A percentile compares a stretch with the other conserved stretches of the same genome.
Evolutionary conservation across 164 flowering plant genomes (phyloP).

Genomic region (Platanus orientalis): DNA sequence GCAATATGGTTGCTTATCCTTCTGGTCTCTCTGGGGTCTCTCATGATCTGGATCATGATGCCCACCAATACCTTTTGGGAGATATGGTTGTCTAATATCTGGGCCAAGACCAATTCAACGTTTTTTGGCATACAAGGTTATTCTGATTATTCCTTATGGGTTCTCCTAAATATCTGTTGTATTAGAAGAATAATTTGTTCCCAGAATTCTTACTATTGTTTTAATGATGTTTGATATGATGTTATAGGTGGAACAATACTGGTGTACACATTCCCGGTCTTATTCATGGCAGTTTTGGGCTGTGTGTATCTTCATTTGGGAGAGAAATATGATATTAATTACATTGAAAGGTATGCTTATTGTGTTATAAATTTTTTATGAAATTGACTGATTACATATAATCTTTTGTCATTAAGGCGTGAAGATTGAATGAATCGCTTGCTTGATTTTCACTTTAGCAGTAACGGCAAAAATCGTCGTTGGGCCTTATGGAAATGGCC

Average conservation of each 20-base stretch:
- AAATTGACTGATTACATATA: neutral
- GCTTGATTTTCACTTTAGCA: neutral
- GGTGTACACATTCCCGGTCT: constrained; percentile 48
- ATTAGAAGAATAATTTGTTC: too few relatives aligned
- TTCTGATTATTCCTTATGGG: neutral
- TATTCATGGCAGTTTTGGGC: constrained; percentile 51
- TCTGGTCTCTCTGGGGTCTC: constrained; percentile 39
- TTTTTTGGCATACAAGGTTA: constrained; percentile 71
- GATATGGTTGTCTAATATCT: constrained; percentile 37
- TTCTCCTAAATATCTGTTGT: too few relatives aligned
- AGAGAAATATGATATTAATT: constrained; percentile 18
- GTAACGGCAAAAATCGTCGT: constrained; percentile 7
- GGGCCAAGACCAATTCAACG: constrained; percentile 25
- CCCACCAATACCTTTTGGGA: constrained; percentile 43
- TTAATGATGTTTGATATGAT: neutral
- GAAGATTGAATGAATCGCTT: neutral
- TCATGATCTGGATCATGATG: constrained; percentile 52
- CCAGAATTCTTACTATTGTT: neutral
- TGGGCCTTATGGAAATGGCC: constrained; percentile 39
- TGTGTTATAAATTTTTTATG: too few relatives aligned
- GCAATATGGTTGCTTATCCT: constrained; percentile 15
- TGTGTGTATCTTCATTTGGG: constrained; percentile 64
- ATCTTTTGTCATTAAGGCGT: neutral
- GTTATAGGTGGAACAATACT: constrained; percentile 35
- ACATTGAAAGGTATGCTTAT: constrained; percentile 22